These are phyloP conservation scores for Rhizodiscina lignyota DNA, from an alignment of 495 filamentous ascomycete genomes.

Conservation along the genomic window DNA sequence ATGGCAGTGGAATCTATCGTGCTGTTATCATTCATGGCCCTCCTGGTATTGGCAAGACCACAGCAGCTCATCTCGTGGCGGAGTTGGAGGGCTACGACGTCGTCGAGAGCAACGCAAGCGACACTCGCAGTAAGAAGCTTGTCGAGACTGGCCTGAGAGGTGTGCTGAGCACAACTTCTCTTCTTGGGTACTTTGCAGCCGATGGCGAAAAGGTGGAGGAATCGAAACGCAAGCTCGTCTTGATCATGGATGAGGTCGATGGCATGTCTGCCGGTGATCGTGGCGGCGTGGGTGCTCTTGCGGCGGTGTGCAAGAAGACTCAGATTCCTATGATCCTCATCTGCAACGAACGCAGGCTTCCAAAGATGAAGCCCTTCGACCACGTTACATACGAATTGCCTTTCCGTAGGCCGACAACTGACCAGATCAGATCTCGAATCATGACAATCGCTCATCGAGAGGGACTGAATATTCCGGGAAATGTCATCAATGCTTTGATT, in stretches of 20 bases:
- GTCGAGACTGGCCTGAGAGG: constrained; percentile 76
- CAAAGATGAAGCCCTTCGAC: constrained; percentile 98
- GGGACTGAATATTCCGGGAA: constrained; percentile 65
- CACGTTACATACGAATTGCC: constrained; percentile 63
- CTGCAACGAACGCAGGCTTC: constrained; percentile 83
- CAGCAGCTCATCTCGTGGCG: constrained; percentile 85
- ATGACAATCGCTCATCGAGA: constrained; percentile 91
- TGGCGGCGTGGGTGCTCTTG: constrained; percentile 87
- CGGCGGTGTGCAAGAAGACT: constrained; percentile 85
- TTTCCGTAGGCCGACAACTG: constrained; percentile 76
- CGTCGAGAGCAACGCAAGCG: constrained; percentile 89
- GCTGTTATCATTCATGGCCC: constrained; percentile 88
- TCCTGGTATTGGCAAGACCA: constrained; percentile 95
- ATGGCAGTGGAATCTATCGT: constrained; percentile 62
- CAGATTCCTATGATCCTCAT: constrained; percentile 92
- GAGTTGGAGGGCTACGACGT: constrained; percentile 88
- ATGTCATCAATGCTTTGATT: constrained; percentile 86
- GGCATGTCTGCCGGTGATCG: constrained; percentile 97
- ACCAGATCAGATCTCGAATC: constrained; percentile 76
- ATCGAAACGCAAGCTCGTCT: constrained; percentile 74
- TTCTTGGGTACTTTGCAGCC: constrained; percentile 83
- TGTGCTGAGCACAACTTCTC: constrained; percentile 81
- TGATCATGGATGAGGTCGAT: constrained; percentile 99
- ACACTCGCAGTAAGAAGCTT: constrained; percentile 93
- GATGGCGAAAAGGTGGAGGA: constrained; percentile 64